A percentile compares a stretch with the other conserved stretches of the same genome.
Evolutionary conservation across 352 stramenopile species (phyloP).

Genomic region (Phytophthora hibernalis): DNA sequence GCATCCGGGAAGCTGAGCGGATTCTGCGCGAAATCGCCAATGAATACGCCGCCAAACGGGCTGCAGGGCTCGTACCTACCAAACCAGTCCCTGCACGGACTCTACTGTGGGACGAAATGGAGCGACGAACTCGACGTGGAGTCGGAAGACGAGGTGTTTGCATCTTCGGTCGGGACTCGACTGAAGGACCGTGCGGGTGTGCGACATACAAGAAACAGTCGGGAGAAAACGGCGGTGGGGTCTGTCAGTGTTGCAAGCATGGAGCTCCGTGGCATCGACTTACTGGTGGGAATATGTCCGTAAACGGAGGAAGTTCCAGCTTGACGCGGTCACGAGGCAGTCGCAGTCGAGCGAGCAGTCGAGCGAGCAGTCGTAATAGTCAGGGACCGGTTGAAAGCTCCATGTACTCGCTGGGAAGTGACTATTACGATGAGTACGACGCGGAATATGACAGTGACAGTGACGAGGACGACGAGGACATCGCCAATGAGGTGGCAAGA

Average conservation of each 20-base stretch:
- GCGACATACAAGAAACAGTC: conserved; percentile 60
- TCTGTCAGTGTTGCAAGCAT: conserved; percentile 79
- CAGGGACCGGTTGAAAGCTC: conserved; percentile 25
- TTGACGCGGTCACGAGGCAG: conserved; percentile 26
- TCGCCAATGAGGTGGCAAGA: conserved; percentile 76
- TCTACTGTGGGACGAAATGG: conserved; percentile 84
- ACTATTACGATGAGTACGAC: conserved; percentile 56
- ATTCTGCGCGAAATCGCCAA: conserved; percentile 81
- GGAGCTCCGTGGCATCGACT: conserved; percentile 77
- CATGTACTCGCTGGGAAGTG: conserved; percentile 50
- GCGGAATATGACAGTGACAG: conserved; percentile 56
- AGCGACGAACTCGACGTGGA: conserved; percentile 47
- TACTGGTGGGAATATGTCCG: conserved; percentile 51
- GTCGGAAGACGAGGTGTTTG: conserved; percentile 65
- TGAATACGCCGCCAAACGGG: conserved; percentile 82
- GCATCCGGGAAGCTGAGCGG: conserved; percentile 66
- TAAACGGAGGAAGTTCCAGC: conserved; percentile 14
- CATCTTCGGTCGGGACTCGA: conserved; percentile 63
- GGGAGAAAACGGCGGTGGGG: conserved; percentile 57
- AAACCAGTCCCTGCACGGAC: conserved; percentile 76
- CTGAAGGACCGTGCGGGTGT: conserved; percentile 60
- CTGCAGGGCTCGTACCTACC: conserved; percentile 73
- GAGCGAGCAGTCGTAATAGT: conserved; percentile 46
- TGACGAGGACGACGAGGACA: conserved; percentile 73
- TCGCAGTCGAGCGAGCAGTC: conserved; percentile 42